These are phyloP conservation scores for Torulaspora globosa DNA, from an alignment of 1,139 yeast species.

Conservation along the genomic window DNA sequence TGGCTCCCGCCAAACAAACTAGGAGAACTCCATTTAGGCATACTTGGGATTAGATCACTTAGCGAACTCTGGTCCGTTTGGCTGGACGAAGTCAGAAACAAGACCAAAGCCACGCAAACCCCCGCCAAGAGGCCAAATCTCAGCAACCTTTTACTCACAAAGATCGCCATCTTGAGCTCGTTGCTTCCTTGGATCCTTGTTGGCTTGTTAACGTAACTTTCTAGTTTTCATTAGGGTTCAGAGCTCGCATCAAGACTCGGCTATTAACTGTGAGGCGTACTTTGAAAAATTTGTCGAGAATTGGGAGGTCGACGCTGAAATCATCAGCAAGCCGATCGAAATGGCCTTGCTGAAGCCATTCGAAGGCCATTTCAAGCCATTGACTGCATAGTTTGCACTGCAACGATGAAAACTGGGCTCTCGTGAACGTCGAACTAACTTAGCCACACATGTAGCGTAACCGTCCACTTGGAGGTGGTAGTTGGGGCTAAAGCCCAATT, in stretches of 20 bases:
- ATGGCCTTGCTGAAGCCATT: not conserved
- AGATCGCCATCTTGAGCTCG: constrained; percentile 12
- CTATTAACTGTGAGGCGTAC: not conserved
- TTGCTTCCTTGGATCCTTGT: not conserved
- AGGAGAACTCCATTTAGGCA: constrained; percentile 3
- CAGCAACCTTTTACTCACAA: constrained; percentile 16
- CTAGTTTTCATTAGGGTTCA: not conserved
- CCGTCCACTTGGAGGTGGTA: too few relatives aligned
- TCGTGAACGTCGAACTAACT: too few relatives aligned
- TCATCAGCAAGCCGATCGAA: not conserved
- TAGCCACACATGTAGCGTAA: too few relatives aligned
- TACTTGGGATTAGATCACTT: not conserved
- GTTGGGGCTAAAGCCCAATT: too few relatives aligned
- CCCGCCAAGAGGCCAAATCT: constrained; percentile 13
- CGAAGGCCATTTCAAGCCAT: not conserved
- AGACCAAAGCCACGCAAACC: constrained; percentile 9
- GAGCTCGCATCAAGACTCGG: not conserved
- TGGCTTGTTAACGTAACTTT: not conserved
- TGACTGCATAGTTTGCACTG: too few relatives aligned
- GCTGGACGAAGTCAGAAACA: constrained; percentile 8
- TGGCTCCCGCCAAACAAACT: constrained; percentile 9
- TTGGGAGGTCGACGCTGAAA: not conserved
- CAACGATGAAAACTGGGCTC: too few relatives aligned
- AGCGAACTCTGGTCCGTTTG: constrained; percentile 3
- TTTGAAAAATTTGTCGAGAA: not conserved